Conservation (phyloP, 1,284 basidiomycete species). For the Rhodotorula sp. region DNA sequence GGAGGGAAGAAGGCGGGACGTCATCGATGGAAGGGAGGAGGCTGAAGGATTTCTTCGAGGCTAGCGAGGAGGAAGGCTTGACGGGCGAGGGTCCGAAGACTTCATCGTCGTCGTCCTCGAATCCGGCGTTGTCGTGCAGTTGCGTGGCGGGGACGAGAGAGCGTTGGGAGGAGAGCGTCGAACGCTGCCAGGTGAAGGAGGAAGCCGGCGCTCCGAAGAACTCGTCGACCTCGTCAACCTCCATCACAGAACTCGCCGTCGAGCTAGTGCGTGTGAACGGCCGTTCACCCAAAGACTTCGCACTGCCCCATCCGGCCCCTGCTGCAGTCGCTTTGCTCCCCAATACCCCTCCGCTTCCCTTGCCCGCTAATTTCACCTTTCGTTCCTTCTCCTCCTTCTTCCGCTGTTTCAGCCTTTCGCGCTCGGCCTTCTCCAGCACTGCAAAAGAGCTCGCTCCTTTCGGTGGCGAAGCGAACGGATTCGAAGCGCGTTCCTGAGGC, state of each 20-base stretch:
- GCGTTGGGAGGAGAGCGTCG: neutral
- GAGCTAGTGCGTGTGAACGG: neutral
- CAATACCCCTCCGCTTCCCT: constrained; percentile 1
- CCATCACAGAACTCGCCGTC: constrained; percentile 2
- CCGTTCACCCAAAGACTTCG: neutral
- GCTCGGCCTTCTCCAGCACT: constrained; percentile 12
- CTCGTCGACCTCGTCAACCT: constrained; percentile 22
- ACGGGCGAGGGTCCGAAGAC: constrained; percentile 32
- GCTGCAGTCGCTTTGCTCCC: neutral
- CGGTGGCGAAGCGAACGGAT: constrained; percentile 22
- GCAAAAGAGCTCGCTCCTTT: constrained; percentile 12
- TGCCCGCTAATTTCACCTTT: neutral
- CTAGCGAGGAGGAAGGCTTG: constrained; percentile 14
- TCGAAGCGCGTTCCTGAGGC: constrained; percentile 12
- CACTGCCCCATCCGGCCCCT: constrained; percentile 17
- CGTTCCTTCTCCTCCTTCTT: neutral
- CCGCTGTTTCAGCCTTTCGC: neutral
- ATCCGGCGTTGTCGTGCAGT: neutral
- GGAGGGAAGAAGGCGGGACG: constrained; percentile 15
- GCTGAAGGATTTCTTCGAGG: neutral
- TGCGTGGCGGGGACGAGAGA: neutral
- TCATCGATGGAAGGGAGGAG: neutral
- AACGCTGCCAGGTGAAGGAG: neutral
- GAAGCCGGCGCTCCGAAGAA: constrained; percentile 14
- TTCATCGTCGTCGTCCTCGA: constrained; percentile 28